phyloP scores from a whole-genome alignment of 108 stramenopile genomes.

The Pseudonitzschia multiseries region DNA sequence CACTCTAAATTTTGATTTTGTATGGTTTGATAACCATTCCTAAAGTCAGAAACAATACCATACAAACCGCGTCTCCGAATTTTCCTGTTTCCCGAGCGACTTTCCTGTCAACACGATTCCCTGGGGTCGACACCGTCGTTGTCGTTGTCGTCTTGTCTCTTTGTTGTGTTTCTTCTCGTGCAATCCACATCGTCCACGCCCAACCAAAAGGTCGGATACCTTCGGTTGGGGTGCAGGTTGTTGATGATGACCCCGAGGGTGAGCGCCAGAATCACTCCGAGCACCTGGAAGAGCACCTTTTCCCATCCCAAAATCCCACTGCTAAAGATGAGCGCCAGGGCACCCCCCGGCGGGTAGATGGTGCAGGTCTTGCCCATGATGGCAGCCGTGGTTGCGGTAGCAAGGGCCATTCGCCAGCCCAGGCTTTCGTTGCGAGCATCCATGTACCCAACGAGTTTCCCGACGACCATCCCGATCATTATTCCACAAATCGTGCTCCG shows the following conservation, averaged over 20 bases:
- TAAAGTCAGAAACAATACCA: too few species aligned
- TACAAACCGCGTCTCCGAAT: too few species aligned
- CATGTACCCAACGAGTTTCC: neutral
- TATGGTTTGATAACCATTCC: too few species aligned
- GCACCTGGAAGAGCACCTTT: neutral
- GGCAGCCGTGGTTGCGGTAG: neutral
- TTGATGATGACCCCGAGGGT: neutral
- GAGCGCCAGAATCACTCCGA: neutral
- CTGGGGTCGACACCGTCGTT: neutral
- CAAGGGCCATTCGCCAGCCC: neutral
- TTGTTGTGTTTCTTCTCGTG: neutral
- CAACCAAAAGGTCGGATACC: neutral
- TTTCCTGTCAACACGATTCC: neutral
- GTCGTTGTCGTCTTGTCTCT: neutral
- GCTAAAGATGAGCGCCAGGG: neutral
- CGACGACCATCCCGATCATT: neutral
- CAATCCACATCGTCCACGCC: neutral
- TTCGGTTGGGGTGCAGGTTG: neutral
- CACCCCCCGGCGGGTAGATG: neutral
- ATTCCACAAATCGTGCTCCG: too few species aligned
- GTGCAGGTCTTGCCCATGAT: neutral
- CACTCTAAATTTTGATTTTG: too few species aligned
- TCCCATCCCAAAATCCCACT: neutral
- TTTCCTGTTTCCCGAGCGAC: too few species aligned
- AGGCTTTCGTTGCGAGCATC: neutral